Percentiles rank a stretch among this genome's conserved stretches.
Evolutionary conservation across 495 filamentous ascomycete genomes (phyloP).

Genomic region (Bacidia rubella): DNA sequence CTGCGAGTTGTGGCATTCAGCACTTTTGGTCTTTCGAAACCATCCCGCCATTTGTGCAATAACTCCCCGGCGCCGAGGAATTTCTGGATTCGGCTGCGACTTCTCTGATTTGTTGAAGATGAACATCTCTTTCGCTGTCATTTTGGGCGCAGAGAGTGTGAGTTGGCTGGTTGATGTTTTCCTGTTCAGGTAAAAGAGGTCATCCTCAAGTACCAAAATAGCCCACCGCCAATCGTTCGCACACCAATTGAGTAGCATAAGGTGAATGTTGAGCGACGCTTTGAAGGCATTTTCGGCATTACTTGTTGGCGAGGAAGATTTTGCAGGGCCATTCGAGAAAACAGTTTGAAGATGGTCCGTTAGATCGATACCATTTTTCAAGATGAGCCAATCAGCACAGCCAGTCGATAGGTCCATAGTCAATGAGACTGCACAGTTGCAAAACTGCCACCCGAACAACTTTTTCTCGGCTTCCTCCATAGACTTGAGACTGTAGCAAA

Average conservation of each 20-base stretch:
- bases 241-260: slow-evolving; percentile 32
- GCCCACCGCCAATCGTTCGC: slow-evolving; percentile 34
- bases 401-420: slow-evolving; percentile 30
- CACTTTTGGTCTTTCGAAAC: background rate
- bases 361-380: slow-evolving; percentile 29
- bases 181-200: slow-evolving; percentile 13
- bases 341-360: slow-evolving; percentile 20
- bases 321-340: background rate
- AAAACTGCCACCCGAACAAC: slow-evolving; percentile 9
- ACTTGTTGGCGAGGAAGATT: slow-evolving; percentile 13
- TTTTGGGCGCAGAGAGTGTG: background rate
- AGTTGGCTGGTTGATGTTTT: background rate
- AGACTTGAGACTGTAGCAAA: background rate
- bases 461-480: background rate
- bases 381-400: slow-evolving; percentile 24
- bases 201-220: slow-evolving; percentile 28
- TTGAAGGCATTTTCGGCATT: slow-evolving; percentile 20
- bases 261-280: slow-evolving; percentile 24
- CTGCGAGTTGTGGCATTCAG: too few species aligned
- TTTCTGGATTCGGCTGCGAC: too few species aligned
- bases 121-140: too few species aligned
- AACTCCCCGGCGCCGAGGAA: background rate
- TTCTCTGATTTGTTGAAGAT: too few species aligned
- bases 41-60: background rate
- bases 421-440: slow-evolving; percentile 29